Conservation (phyloP, 768 basidiomycete species). For the Polyporus arcularius region DNA sequence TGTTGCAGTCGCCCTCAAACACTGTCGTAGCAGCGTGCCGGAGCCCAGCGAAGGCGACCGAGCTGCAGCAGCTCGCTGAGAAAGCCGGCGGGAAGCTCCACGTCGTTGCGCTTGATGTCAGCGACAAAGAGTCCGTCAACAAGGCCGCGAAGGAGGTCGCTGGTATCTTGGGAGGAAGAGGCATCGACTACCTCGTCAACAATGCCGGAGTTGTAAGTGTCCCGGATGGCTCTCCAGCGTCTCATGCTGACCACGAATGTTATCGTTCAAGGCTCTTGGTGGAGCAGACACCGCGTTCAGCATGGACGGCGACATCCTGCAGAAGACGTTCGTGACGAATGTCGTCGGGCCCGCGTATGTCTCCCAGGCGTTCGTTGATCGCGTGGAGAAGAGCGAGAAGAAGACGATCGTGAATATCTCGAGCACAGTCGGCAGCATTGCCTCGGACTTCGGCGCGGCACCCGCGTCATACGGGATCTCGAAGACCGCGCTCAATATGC, state of each 20-base stretch:
- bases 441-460: constrained; percentile 25
- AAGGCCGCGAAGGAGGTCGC: constrained; percentile 24
- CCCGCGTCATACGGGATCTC: constrained; percentile 35
- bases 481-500: constrained; percentile 41
- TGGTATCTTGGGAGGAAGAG: constrained; percentile 27
- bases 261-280: constrained; percentile 10
- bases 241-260: too few species aligned
- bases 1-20: constrained; percentile 22
- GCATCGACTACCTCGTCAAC: constrained; percentile 42
- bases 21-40: constrained; percentile 34
- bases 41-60: constrained; percentile 24
- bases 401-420: constrained; percentile 38
- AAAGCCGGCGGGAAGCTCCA: constrained; percentile 33
- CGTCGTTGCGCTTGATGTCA: constrained; percentile 35
- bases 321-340: constrained; percentile 21
- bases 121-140: constrained; percentile 29
- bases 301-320: background rate
- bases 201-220: constrained; percentile 32
- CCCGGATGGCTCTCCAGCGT: too few species aligned
- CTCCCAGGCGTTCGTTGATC: constrained; percentile 32
- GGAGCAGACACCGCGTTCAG: background rate
- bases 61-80: constrained; percentile 22
- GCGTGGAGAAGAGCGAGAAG: constrained; percentile 31
- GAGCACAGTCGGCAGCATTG: constrained; percentile 34
- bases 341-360: constrained; percentile 38